Evolutionary conservation across 2,329 filamentous ascomycete species (phyloP).

Genomic region (Podosphaera leucotricha): DNA sequence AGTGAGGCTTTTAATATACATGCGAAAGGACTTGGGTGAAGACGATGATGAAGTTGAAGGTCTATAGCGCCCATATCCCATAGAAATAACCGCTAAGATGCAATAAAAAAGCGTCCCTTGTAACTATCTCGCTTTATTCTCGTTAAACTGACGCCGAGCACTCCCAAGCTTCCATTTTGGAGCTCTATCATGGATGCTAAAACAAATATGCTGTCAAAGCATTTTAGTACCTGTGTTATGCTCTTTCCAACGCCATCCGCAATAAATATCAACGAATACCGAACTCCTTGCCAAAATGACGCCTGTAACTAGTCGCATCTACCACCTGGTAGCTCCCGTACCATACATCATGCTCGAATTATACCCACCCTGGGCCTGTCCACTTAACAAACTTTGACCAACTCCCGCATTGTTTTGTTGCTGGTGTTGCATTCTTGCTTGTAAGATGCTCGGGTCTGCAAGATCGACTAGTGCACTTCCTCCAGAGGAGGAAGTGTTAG

Average conservation of each 20-base stretch:
- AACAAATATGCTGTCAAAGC: conserved; percentile 18
- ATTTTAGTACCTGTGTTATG: conserved; percentile 13
- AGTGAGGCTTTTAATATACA: conserved; percentile 39
- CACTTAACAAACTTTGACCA: conserved; percentile 75
- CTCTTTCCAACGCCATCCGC: conserved; percentile 12
- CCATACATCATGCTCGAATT: conserved; percentile 66
- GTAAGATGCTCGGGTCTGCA: conserved; percentile 98
- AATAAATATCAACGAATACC: conserved; percentile 16
- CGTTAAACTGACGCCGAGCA: conserved; percentile 15
- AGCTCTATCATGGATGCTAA: conserved; percentile 23
- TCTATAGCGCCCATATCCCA: conserved; percentile 8
- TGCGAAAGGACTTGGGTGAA: conserved; percentile 30
- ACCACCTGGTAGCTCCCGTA: conserved; percentile 48
- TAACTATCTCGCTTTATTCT: conserved; percentile 12
- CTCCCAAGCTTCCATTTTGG: conserved; percentile 16
- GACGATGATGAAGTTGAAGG: conserved; percentile 39
- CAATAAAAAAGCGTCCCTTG: conserved; percentile 11
- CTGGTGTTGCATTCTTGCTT: conserved; percentile 86
- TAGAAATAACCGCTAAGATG: conserved; percentile 7
- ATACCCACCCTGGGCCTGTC: conserved; percentile 88
- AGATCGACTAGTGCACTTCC: conserved; percentile 99
- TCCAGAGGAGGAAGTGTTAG: conserved; percentile 99
- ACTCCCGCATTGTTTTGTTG: conserved; percentile 59
- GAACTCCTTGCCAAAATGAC: conserved; percentile 9
- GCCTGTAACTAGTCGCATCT: conserved; percentile 14